A percentile compares a stretch with the other conserved stretches of the same genome.
These are phyloP conservation scores for Alternaria dauci DNA, from an alignment of 2,329 filamentous ascomycete species.

Conservation along the genomic window DNA sequence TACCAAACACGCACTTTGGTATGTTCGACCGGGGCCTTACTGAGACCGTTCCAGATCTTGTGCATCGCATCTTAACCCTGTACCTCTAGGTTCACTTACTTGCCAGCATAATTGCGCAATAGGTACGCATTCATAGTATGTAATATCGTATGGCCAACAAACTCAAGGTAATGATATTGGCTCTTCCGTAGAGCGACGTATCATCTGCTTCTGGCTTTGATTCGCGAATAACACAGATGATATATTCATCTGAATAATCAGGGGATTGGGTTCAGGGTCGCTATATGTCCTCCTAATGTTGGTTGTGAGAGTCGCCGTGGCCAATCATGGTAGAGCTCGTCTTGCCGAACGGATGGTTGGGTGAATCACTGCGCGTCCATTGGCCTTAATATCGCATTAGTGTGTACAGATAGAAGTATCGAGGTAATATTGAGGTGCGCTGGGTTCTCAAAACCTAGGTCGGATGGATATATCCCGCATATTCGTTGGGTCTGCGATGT, in stretches of 20 bases:
- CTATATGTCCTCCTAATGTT: conserved; percentile 35
- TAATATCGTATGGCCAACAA: conserved; percentile 35
- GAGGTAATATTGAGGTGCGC: neutral
- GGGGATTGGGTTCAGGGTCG: conserved; percentile 37
- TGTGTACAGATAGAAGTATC: no score
- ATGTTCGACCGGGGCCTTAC: neutral
- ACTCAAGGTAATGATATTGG: conserved; percentile 32
- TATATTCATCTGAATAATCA: conserved; percentile 25
- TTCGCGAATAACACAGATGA: conserved; percentile 33
- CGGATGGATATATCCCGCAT: conserved; percentile 30
- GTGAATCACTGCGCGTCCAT: conserved; percentile 19
- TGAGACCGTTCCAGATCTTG: neutral
- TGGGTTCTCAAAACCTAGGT: neutral
- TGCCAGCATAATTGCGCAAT: neutral
- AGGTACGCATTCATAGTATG: conserved; percentile 26
- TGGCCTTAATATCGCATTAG: neutral
- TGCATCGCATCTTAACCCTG: neutral
- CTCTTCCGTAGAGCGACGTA: conserved; percentile 17
- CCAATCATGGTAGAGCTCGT: conserved; percentile 45
- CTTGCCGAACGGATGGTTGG: conserved; percentile 27
- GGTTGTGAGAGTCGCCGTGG: conserved; percentile 45
- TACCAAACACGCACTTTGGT: conserved; percentile 19
- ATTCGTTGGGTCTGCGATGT: conserved; percentile 28
- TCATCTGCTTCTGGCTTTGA: conserved; percentile 33
- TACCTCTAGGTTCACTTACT: neutral